A percentile compares a stretch with the other conserved stretches of the same genome.
Evolutionary conservation across 306 rosid genomes (phyloP).

Genomic region (Cyamopsis tetragonoloba): DNA sequence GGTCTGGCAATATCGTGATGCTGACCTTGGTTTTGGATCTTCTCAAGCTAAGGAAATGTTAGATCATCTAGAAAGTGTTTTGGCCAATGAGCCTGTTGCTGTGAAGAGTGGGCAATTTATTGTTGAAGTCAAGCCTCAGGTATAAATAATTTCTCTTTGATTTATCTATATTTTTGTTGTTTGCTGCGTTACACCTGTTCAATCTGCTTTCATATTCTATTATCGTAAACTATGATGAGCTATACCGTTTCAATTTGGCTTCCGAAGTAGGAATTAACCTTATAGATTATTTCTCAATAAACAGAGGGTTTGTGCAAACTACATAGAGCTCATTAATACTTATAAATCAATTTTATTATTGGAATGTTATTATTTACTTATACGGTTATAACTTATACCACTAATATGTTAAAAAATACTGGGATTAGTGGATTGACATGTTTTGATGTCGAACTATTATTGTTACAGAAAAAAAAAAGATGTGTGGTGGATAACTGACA

Average conservation of each 20-base stretch:
- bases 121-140: slow-evolving; percentile 86
- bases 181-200: background rate
- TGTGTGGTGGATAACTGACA: background rate
- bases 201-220: background rate
- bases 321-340: background rate
- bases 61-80: slow-evolving; percentile 81
- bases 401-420: background rate
- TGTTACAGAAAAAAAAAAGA: background rate
- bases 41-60: slow-evolving; percentile 82
- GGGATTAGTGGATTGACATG: background rate
- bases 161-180: background rate
- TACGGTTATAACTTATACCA: too few species aligned
- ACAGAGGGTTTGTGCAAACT: background rate
- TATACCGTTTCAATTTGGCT: background rate
- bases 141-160: slow-evolving; percentile 26
- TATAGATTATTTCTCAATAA: background rate
- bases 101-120: slow-evolving; percentile 78
- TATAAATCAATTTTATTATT: background rate
- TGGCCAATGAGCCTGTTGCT: slow-evolving; percentile 84
- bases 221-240: background rate
- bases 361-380: too few species aligned
- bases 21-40: slow-evolving; percentile 74
- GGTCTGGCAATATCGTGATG: slow-evolving; percentile 81
- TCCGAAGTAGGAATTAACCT: background rate
- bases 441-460: background rate